Evolutionary conservation across 1,139 yeast species (phyloP).

Genomic region (Lodderomyces beijingensis): DNA sequence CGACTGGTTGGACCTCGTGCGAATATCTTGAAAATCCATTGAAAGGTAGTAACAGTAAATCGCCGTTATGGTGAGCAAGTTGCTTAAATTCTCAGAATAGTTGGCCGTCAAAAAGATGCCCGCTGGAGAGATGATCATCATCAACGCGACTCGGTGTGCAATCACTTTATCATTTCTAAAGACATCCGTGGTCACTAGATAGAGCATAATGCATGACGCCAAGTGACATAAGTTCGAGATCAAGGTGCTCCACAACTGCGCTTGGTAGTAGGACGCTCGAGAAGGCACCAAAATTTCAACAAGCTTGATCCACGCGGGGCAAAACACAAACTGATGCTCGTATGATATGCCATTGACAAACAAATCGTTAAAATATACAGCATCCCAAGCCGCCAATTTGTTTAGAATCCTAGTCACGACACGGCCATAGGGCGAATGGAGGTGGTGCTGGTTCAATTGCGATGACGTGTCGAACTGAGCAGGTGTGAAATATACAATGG

Average conservation of each 20-base stretch:
- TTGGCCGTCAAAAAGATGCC: constrained; percentile 75
- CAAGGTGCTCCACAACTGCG: constrained; percentile 38
- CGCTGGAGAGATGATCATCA: constrained; percentile 67
- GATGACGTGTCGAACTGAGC: constrained; percentile 40
- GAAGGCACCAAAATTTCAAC: constrained; percentile 23
- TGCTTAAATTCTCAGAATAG: constrained; percentile 75
- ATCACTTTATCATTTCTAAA: constrained; percentile 11
- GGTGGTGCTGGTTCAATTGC: constrained; percentile 29
- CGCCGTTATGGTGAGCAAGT: constrained; percentile 60
- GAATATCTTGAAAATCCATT: constrained; percentile 18
- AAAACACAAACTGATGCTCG: constrained; percentile 91
- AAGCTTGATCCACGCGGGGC: constrained; percentile 69
- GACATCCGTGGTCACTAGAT: constrained; percentile 35
- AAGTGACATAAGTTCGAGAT: constrained; percentile 54
- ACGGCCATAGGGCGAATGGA: constrained; percentile 31
- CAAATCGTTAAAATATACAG: constrained; percentile 66
- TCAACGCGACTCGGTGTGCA: constrained; percentile 37
- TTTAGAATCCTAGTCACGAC: constrained; percentile 25
- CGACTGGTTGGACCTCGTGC: constrained; percentile 16
- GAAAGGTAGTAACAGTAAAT: constrained; percentile 48
- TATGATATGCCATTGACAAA: constrained; percentile 48
- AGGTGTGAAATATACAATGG: constrained; percentile 31
- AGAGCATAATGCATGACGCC: constrained; percentile 46
- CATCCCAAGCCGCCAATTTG: constrained; percentile 76
- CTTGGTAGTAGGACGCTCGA: constrained; percentile 32